Evolutionary conservation across 768 basidiomycete species (phyloP), one percentile per base, ranked within the genome.

Genomic region (Psilocybe tampanensis): DNA sequence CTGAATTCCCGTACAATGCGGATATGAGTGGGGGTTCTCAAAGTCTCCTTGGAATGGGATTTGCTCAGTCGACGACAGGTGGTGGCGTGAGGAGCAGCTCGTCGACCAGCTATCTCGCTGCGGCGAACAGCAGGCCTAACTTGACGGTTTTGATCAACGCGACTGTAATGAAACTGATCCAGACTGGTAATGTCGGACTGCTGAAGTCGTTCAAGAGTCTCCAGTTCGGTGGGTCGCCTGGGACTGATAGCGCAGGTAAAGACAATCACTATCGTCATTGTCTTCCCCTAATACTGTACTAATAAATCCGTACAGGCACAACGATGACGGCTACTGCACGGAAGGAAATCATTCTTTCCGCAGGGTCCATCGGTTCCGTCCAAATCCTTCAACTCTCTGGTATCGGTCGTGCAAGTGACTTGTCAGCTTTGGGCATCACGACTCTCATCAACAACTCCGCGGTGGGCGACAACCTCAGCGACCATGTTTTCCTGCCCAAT

Each of bases 401-500:
- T 2, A 78, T 83, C 52, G 82, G 82, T 6, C 71, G 75, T 52
- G 54, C 65, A 7, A 45, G 54, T 0, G 65, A 74, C 17, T 72
- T 84, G 7, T 41, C 54, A 0, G 50, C 65, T 0, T 63, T 79
- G n/a, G 76, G 73, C 1, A 80, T 83, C 58, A 52, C 48, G 12
- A 62, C 71, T 9, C 53, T 78, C 52, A 64, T 80, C 21, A 63
- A 78, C 44, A 69, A 75, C 34, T 70, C 73, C 1, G 73, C 71
- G 7, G 79, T 82, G n/a, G 80, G 80, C 2, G 71, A 74, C 61
- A 82, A 82, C 61, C 67, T 84, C 21, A 75, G 75, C 47, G 81
- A 80, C 55, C 77, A 80, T 49, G 54, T 66, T 12, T 39, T 67
- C 23, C 54, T 69, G 12, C 58, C 67, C 19, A 68, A 61, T 51